A percentile compares a stretch with the other conserved stretches of the same genome.
phyloP scores from a whole-genome alignment of 148 eudicot genomes.

The Chenopodium quinoa region DNA sequence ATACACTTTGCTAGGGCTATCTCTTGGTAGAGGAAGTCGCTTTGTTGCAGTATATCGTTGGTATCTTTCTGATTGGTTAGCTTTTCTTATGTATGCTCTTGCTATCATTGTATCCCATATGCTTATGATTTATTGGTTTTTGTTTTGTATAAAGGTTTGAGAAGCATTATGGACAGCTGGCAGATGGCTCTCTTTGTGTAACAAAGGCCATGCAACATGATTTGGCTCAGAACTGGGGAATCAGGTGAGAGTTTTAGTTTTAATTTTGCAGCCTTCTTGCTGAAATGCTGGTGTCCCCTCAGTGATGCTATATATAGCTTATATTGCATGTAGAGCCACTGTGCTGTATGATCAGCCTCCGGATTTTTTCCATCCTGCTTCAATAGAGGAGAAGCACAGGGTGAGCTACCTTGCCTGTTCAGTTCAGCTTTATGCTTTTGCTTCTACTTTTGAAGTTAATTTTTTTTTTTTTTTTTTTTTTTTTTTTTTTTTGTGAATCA shows the following conservation, averaged over 20 bases:
- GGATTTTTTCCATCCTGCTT: constrained; percentile 81
- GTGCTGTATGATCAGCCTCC: constrained; percentile 97
- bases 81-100: constrained; percentile 2
- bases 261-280: constrained; percentile 1
- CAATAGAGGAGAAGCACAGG: constrained; percentile 80
- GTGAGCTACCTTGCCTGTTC: constrained; percentile 32
- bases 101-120: constrained; percentile 11
- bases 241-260: constrained; percentile 45
- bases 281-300: constrained; percentile 14
- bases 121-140: constrained; percentile 7
- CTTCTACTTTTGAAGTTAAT: constrained; percentile 1
- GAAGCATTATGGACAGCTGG: constrained; percentile 81
- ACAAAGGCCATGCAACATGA: constrained; percentile 98
- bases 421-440: neutral
- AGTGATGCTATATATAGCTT: constrained; percentile 19
- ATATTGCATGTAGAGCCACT: constrained; percentile 43
- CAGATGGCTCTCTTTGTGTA: constrained; percentile 92
- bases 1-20: constrained; percentile 78
- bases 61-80: constrained; percentile 35
- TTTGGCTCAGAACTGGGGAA: constrained; percentile 90
- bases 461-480: neutral
- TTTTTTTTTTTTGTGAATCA: constrained; percentile 16
- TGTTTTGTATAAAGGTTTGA: constrained; percentile 55
- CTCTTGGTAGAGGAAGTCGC: constrained; percentile 85
- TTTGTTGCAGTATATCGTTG: constrained; percentile 81